Conservation (phyloP, 805 yeast species). For the Saccharomycopsis sp. region DNA sequence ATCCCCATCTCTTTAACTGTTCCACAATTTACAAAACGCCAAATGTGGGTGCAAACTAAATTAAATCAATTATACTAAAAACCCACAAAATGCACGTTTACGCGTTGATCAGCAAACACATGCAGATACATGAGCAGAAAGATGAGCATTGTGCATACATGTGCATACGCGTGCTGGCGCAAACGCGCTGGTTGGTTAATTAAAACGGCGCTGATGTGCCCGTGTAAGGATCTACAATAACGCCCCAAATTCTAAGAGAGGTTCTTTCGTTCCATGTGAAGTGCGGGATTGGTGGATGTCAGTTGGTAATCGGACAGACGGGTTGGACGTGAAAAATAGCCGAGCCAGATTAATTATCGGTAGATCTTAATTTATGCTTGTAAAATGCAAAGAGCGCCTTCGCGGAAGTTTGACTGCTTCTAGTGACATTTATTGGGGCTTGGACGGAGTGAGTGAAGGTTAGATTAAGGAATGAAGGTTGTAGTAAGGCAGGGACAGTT, state of each 20-base stretch:
- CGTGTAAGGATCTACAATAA: background rate
- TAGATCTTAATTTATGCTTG: background rate
- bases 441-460: too few relatives aligned
- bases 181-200: background rate
- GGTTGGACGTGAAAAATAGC: background rate
- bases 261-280: too few relatives aligned
- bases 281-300: background rate
- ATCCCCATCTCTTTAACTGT: background rate
- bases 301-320: background rate
- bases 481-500: too few relatives aligned
- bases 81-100: background rate
- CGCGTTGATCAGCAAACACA: background rate
- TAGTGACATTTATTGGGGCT: background rate
- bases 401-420: background rate
- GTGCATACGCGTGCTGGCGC: background rate
- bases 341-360: background rate
- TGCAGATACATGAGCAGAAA: background rate
- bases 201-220: background rate
- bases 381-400: background rate
- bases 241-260: too few relatives aligned
- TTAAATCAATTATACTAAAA: too few relatives aligned
- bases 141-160: background rate
- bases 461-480: too few relatives aligned
- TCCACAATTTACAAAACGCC: background rate
- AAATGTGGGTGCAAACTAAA: background rate